phyloP scores from a whole-genome alignment of 352 stramenopile species.

The Thalassiosira sp. region DNA sequence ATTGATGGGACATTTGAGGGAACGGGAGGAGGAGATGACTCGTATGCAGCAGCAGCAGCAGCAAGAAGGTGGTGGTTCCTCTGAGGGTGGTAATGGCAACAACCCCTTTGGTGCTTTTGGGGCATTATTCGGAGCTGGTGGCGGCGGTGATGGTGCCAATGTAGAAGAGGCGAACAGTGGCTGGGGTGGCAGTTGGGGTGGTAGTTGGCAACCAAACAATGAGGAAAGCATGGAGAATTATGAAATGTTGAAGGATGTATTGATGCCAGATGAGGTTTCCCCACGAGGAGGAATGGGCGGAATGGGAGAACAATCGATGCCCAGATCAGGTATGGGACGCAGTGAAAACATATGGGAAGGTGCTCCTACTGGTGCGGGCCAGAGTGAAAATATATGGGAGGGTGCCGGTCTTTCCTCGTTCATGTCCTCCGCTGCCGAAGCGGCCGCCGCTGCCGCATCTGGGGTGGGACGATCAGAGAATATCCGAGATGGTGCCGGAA shows the following conservation, averaged over 20 bases:
- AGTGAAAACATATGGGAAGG: conserved; percentile 11
- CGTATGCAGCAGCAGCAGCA: conserved; percentile 17
- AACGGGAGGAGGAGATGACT: conserved; percentile 26
- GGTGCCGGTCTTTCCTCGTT: conserved; percentile 18
- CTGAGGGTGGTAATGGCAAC: too few species aligned
- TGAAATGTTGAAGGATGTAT: conserved; percentile 46
- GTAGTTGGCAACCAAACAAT: too few species aligned
- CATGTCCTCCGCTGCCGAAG: background rate
- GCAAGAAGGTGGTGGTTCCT: too few species aligned
- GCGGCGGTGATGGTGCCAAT: background rate
- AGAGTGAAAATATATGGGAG: conserved; percentile 22
- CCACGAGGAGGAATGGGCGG: too few species aligned
- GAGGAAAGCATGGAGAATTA: conserved; percentile 33
- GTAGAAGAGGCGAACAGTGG: conserved; percentile 10
- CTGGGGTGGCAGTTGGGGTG: conserved; percentile 13
- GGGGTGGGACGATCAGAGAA: conserved; percentile 32
- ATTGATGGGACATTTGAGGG: conserved; percentile 30
- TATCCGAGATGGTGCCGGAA: conserved; percentile 35
- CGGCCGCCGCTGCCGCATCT: background rate
- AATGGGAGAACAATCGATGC: background rate
- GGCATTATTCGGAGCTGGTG: conserved; percentile 19
- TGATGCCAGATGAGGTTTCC: conserved; percentile 44
- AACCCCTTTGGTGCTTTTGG: conserved; percentile 19
- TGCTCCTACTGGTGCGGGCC: conserved; percentile 4
- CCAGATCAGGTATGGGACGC: conserved; percentile 2